Conservation (phyloP, 441 rosid genomes). For the Pelargonium myrrhifolium region DNA sequence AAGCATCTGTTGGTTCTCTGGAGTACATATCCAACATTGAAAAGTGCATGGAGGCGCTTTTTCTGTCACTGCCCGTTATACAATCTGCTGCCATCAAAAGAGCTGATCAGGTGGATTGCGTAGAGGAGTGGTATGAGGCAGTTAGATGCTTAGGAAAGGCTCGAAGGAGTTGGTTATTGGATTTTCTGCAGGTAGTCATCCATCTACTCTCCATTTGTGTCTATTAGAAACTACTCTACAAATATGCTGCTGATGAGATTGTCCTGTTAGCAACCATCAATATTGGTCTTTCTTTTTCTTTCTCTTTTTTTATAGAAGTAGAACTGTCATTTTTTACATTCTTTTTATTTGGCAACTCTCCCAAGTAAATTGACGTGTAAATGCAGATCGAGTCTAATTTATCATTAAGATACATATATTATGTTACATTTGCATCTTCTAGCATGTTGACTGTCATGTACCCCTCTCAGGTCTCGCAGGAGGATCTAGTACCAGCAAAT, state of each 20-base stretch:
- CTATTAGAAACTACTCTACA: neutral
- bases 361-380: neutral
- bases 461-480: slow-evolving; percentile 41
- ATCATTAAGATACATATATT: neutral
- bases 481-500: slow-evolving; percentile 32
- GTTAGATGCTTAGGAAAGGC: slow-evolving; percentile 71
- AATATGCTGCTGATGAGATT: neutral
- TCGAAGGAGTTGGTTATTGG: slow-evolving; percentile 52
- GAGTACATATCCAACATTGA: slow-evolving; percentile 47
- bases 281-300: neutral
- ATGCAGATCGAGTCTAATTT: neutral
- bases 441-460: slow-evolving; percentile 8
- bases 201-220: neutral
- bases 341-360: too few species aligned
- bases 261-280: neutral
- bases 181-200: slow-evolving; percentile 59
- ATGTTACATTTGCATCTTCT: neutral
- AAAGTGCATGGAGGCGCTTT: slow-evolving; percentile 64
- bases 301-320: neutral
- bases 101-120: slow-evolving; percentile 25
- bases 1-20: slow-evolving; percentile 47
- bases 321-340: neutral
- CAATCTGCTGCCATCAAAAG: slow-evolving; percentile 25
- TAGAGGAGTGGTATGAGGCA: slow-evolving; percentile 60
- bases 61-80: slow-evolving; percentile 48